Evolutionary conservation across 2,329 filamentous ascomycete species (phyloP), one percentile per base, ranked within the genome.

Genomic region (Sclerotinia spermophila): DNA sequence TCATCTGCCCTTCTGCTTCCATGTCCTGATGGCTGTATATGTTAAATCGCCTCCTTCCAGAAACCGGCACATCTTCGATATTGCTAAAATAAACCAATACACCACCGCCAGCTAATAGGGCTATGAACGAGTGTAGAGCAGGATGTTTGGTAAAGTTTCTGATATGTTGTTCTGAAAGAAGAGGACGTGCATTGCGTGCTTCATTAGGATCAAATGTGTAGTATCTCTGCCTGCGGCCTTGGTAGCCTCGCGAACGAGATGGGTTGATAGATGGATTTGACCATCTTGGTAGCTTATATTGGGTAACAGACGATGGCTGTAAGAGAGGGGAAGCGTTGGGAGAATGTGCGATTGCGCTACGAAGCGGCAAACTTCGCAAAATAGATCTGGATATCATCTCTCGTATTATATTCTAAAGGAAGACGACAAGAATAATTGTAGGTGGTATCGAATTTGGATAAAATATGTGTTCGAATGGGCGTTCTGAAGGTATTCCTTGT

Each of bases 21-120:
- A 92, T 88, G 8, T 83, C 79, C 33, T 83, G 82, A 10, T 87
- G 82, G 48, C 82, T 83, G 72, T 89, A 86, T 78, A 88, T 87
- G 79, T 94, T 94, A 85, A 95, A 95, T 48, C 92, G 86, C 76
- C 84, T 84, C 13, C 92, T 86, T 0, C 90, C 90, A 7, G 89
- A 91, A 10, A 93, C 86, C 2, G 92, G 91, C 21, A 94, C 91
- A 44, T 86, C 86, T 79, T 95, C 90, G 56, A 92, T 82, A 78
- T 94, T 90, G 77, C 82, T 84, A 69, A 89, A 82, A 82, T 93
- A 94, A 78, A 93, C 89, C 5, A 78, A 64, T 24, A 71, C 33
- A 7, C 81, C 82, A n/a, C 80, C 76, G 24, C 82, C 78, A 40
- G 82, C 82, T 21, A 82, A 72, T 0, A 82, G 73, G 24, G 84